phyloP scores from a whole-genome alignment of 495 filamentous ascomycete species.

The Poronia punctata region DNA sequence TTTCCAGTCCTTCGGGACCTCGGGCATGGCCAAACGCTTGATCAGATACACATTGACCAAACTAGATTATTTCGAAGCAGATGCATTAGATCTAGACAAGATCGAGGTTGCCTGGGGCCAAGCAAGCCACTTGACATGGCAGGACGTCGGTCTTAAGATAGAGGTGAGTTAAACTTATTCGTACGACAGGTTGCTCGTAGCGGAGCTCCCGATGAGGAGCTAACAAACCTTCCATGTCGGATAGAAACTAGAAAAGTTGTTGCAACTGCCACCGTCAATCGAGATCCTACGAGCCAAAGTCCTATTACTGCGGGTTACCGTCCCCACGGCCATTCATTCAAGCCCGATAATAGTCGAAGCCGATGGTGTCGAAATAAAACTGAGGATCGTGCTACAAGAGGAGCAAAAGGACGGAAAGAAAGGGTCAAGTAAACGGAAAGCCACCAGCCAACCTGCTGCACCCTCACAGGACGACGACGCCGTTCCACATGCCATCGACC shows the following conservation, averaged over 20 bases:
- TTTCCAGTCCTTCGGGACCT: conserved; percentile 56
- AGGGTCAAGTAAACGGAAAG: conserved; percentile 20
- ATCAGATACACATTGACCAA: conserved; percentile 74
- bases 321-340: conserved; percentile 75
- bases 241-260: conserved; percentile 67
- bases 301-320: conserved; percentile 61
- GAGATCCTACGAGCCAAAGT: conserved; percentile 64
- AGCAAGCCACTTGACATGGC: conserved; percentile 69
- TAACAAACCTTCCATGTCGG: conserved; percentile 11
- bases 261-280: conserved; percentile 63
- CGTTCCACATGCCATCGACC: conserved; percentile 70
- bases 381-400: conserved; percentile 36
- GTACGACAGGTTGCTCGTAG: conserved; percentile 19
- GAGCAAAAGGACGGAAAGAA: conserved; percentile 12
- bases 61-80: conserved; percentile 73
- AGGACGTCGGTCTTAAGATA: conserved; percentile 69
- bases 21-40: conserved; percentile 73
- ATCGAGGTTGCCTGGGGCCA: conserved; percentile 71
- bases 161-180: conserved; percentile 47
- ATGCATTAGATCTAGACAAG: conserved; percentile 71
- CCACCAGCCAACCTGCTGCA: conserved; percentile 15
- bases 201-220: conserved; percentile 12
- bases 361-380: conserved; percentile 65
- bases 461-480: conserved; percentile 27
- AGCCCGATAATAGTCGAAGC: conserved; percentile 72